Conservation (phyloP, 345 rosid species). For the Populus davidiana region DNA sequence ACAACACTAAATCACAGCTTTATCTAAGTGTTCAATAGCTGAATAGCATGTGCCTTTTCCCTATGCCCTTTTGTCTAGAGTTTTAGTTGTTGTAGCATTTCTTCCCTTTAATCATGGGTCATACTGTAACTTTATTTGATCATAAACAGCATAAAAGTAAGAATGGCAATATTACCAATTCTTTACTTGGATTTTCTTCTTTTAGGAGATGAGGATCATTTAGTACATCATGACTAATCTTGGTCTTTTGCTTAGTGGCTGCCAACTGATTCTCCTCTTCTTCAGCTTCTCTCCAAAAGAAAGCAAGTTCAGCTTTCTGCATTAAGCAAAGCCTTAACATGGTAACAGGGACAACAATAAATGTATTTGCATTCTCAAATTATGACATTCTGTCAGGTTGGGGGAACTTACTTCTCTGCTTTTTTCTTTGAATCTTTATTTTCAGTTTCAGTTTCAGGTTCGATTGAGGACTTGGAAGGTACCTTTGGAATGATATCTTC, state of each 20-base stretch:
- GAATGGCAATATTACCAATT: constrained; percentile 36
- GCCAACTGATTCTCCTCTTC: constrained; percentile 89
- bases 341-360: constrained; percentile 3
- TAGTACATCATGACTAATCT: constrained; percentile 94
- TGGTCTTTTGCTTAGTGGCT: constrained; percentile 67
- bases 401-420: constrained; percentile 63
- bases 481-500: constrained; percentile 87
- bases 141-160: not conserved
- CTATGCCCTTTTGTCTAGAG: not conserved
- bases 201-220: constrained; percentile 90
- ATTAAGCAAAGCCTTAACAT: constrained; percentile 27
- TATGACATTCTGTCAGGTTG: not conserved
- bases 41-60: not conserved
- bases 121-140: not conserved
- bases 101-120: not conserved
- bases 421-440: constrained; percentile 59
- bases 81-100: not conserved
- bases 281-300: constrained; percentile 99
- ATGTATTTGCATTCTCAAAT: not conserved
- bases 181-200: constrained; percentile 45
- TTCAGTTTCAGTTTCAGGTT: constrained; percentile 39
- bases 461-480: constrained; percentile 30
- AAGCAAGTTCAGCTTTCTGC: constrained; percentile 82
- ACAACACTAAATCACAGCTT: not conserved
- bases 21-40: not conserved